Conservation (phyloP, 2,329 filamentous ascomycete species). For the Penicillium sp. region DNA sequence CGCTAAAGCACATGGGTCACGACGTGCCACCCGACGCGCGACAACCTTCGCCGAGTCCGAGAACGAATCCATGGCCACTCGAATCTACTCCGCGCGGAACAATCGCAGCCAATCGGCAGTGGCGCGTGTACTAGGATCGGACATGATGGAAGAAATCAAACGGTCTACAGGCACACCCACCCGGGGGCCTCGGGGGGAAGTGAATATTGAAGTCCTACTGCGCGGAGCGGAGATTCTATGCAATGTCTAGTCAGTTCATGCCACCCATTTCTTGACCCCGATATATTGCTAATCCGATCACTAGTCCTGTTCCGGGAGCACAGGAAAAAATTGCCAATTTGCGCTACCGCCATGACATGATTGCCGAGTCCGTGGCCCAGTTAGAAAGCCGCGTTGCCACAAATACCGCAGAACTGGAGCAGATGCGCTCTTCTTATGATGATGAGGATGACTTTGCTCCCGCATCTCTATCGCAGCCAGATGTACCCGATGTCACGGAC, state of each 20-base stretch:
- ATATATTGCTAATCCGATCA: conserved; percentile 7
- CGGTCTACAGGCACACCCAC: conserved; percentile 58
- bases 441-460: conserved; percentile 57
- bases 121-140: conserved; percentile 81
- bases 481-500: conserved; percentile 37
- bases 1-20: conserved; percentile 51
- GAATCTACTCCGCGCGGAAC: conserved; percentile 55
- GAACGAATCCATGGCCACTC: conserved; percentile 46
- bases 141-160: conserved; percentile 79
- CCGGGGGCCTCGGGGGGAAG: conserved; percentile 61
- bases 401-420: conserved; percentile 71
- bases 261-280: not conserved
- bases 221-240: conserved; percentile 88
- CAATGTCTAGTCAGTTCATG: conserved; percentile 70
- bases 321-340: conserved; percentile 72
- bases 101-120: conserved; percentile 76
- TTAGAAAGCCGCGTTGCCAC: conserved; percentile 79
- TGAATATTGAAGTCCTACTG: conserved; percentile 84
- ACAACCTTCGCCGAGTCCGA: conserved; percentile 48
- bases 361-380: conserved; percentile 72
- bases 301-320: conserved; percentile 72
- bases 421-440: conserved; percentile 63
- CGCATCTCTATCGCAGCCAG: conserved; percentile 31
- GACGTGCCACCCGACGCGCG: conserved; percentile 48
- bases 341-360: conserved; percentile 68